Evolutionary conservation across 768 basidiomycete genomes (phyloP).

Genomic region (Lepiota subincarnata): DNA sequence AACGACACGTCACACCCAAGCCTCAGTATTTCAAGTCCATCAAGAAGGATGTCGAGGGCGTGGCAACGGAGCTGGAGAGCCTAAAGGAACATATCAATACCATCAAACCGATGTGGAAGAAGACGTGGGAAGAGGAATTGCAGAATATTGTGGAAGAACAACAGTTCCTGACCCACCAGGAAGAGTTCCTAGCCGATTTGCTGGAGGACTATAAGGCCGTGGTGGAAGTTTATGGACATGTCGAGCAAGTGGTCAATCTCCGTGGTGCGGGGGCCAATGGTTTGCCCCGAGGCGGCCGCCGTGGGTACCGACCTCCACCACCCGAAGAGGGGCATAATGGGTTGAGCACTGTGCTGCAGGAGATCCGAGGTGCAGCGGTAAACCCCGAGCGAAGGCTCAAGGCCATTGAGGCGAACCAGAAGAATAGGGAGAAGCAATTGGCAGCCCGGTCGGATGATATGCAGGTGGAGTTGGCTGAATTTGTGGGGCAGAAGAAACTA

Average conservation of each 20-base stretch:
- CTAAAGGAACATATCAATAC: conserved; percentile 83
- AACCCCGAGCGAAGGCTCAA: conserved; percentile 85
- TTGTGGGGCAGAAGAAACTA: conserved; percentile 84
- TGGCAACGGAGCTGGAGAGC: conserved; percentile 66
- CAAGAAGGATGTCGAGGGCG: conserved; percentile 64
- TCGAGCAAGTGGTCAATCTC: conserved; percentile 82
- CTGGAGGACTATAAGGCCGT: conserved; percentile 93
- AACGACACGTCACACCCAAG: conserved; percentile 83
- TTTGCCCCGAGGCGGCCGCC: conserved; percentile 25
- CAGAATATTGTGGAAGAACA: conserved; percentile 98
- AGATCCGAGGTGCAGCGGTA: conserved; percentile 78
- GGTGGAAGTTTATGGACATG: conserved; percentile 79
- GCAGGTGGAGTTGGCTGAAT: conserved; percentile 77
- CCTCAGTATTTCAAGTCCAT: conserved; percentile 64
- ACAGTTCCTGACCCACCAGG: conserved; percentile 88
- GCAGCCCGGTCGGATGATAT: conserved; percentile 76
- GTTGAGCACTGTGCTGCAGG: conserved; percentile 79
- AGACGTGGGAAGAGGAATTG: conserved; percentile 96
- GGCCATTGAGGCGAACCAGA: conserved; percentile 89
- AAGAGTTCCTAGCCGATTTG: conserved; percentile 84
- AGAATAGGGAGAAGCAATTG: conserved; percentile 71
- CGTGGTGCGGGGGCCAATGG: conserved; percentile 46
- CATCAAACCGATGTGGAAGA: conserved; percentile 96
- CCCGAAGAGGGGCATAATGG: conserved; percentile 66
- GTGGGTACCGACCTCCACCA: conserved; percentile 56